phyloP scores from a whole-genome alignment of 768 basidiomycete genomes.

The Calocera cornea region DNA sequence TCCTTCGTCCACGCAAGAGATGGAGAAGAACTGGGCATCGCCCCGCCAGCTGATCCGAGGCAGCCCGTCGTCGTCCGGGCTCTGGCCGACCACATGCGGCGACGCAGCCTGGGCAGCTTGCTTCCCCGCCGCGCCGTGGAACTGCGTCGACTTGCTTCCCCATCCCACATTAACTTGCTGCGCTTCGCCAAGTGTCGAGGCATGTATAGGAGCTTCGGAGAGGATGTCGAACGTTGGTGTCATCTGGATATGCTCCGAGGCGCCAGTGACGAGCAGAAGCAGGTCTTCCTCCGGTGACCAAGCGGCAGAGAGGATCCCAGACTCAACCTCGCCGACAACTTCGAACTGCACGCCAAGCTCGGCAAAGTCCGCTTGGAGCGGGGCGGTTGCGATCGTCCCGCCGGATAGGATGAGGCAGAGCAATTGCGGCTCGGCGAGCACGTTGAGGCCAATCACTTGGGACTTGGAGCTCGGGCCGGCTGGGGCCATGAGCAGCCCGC shows the following conservation, averaged over 20 bases:
- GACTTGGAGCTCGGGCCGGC: constrained; percentile 9
- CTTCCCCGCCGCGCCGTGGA: constrained; percentile 91
- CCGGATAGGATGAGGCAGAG: constrained; percentile 54
- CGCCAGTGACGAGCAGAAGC: constrained; percentile 71
- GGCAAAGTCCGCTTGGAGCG: neutral
- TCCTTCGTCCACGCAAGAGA: constrained; percentile 54
- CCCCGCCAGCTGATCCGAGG: constrained; percentile 88
- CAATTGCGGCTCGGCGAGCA: constrained; percentile 56
- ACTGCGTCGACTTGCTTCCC: constrained; percentile 95
- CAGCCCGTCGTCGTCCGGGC: constrained; percentile 54
- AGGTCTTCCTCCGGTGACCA: constrained; percentile 91
- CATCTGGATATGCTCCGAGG: constrained; percentile 66
- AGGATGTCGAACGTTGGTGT: constrained; percentile 79
- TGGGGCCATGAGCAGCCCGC: constrained; percentile 17
- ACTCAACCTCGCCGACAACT: constrained; percentile 75
- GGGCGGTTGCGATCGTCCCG: constrained; percentile 63
- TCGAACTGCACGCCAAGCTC: constrained; percentile 39
- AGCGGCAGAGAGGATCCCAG: constrained; percentile 63
- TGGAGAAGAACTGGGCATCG: constrained; percentile 76
- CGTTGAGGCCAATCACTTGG: constrained; percentile 50
- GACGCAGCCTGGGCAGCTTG: constrained; percentile 42
- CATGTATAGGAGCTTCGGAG: constrained; percentile 59
- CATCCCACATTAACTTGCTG: constrained; percentile 87
- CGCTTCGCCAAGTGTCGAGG: constrained; percentile 79
- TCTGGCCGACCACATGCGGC: constrained; percentile 33